A percentile compares a stretch with the other conserved stretches of the same genome.
Evolutionary conservation across 441 rosid genomes (phyloP).

Genomic region (Jatropha multifida): DNA sequence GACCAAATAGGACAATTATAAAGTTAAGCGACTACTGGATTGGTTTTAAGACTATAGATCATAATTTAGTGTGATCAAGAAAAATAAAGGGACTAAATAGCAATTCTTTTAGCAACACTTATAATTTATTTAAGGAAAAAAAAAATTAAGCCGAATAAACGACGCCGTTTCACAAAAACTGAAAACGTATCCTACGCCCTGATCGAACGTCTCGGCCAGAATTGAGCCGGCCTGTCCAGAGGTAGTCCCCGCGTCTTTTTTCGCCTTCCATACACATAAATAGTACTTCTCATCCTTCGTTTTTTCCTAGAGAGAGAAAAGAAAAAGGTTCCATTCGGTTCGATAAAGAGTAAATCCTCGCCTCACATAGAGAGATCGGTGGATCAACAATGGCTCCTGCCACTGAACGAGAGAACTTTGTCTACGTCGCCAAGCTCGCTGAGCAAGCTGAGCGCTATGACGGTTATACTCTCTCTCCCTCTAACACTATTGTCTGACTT

Average conservation of each 20-base stretch:
- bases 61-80: too few species aligned
- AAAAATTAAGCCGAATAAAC: too few species aligned
- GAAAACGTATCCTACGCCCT: not conserved
- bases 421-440: slow-evolving; percentile 65
- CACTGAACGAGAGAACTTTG: slow-evolving; percentile 55
- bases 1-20: too few species aligned
- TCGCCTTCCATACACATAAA: not conserved
- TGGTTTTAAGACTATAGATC: too few species aligned
- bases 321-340: not conserved
- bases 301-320: slow-evolving; percentile 14
- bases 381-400: slow-evolving; percentile 41
- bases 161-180: too few species aligned
- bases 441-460: slow-evolving; percentile 61
- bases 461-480: slow-evolving; percentile 27
- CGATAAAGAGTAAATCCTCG: not conserved
- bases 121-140: too few species aligned
- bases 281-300: too few species aligned
- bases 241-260: slow-evolving; percentile 1
- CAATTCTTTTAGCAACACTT: too few species aligned
- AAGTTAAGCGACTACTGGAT: too few species aligned
- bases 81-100: too few species aligned
- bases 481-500: not conserved
- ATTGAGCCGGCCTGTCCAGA: not conserved
- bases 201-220: not conserved
- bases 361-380: not conserved